Evolutionary conservation across 495 filamentous ascomycete species (phyloP), one percentile per base, ranked within the genome.

Genomic region (Cenococcum geophilum): DNA sequence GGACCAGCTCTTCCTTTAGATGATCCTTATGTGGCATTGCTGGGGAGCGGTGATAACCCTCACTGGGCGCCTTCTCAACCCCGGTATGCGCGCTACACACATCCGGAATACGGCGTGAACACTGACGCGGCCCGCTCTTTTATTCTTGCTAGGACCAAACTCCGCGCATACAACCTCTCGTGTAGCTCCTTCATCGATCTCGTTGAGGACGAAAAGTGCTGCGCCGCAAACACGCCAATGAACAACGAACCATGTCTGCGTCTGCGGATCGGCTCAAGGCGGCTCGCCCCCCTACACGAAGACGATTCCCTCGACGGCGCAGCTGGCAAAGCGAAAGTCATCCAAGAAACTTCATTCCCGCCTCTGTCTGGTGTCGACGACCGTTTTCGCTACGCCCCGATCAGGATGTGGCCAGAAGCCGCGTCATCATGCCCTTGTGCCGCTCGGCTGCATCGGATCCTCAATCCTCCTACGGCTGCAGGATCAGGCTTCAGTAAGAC

Each of bases 171-270:
- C 61, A 69, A 62, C 42, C 57, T 58, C 16, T 58, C 69, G 21
- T 67, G 63, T 36, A 58, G 43, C 18, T 45, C 69, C 5, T 73
- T 73, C 47, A 14, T 73, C 36, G 71, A 73, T 51, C 43, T 73
- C 10, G 69, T 73, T 12, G 62, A 68, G 34, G 71, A 73, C 56
- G 61, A 64, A 0, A 50, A 55, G 11, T 71, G 66, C 54, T 68
- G 68, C 40, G 22, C 10, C 20, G 35, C 14, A 20, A 6, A 20
- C 16, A 34, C 21, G 22, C 32, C 42, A 10, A 5, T 27, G 0
- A 25, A 25, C 2, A 23, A 22, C 1, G 47, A 20, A 6, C 57
- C 55, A 14, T 69, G 66, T 48, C 53, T 69, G 34, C 58, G 66
- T 5, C 48, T 69, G 5, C 62, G 66, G n/a, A 58, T 63, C 10